phyloP scores from a whole-genome alignment of 1,139 yeast genomes.

The Blastobotrys ciferrii region DNA sequence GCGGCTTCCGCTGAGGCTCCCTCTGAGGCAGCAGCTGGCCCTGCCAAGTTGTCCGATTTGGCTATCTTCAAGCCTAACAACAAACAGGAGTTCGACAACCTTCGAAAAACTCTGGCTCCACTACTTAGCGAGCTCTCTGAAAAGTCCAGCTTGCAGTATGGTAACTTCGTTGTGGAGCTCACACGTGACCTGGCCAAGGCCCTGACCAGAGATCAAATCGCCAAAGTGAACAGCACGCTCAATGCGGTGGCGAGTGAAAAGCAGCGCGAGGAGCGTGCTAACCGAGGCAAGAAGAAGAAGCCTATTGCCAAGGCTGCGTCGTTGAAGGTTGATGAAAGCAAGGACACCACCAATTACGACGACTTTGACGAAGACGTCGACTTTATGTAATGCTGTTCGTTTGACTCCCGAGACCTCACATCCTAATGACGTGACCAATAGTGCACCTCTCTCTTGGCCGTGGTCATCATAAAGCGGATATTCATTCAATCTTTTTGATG shows the following conservation, averaged over 20 bases:
- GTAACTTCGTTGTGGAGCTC: slow-evolving; percentile 77
- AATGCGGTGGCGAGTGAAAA: slow-evolving; percentile 81
- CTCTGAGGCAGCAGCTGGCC: slow-evolving; percentile 51
- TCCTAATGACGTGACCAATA: neutral
- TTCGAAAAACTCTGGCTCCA: slow-evolving; percentile 74
- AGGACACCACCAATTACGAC: slow-evolving; percentile 56
- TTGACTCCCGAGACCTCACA: neutral
- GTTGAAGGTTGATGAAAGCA: slow-evolving; percentile 71
- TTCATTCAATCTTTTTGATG: neutral
- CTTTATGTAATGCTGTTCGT: slow-evolving; percentile 61
- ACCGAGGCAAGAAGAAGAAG: slow-evolving; percentile 95
- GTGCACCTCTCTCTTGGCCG: no score
- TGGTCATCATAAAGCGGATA: neutral
- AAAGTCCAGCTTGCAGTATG: slow-evolving; percentile 57
- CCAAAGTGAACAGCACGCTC: slow-evolving; percentile 84
- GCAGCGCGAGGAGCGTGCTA: slow-evolving; percentile 88
- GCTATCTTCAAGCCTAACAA: slow-evolving; percentile 69
- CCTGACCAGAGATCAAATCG: slow-evolving; percentile 71
- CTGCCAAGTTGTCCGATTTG: slow-evolving; percentile 40
- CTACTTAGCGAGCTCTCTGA: slow-evolving; percentile 63
- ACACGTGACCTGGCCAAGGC: slow-evolving; percentile 83
- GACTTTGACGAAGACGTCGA: slow-evolving; percentile 77
- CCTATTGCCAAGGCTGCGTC: slow-evolving; percentile 75
- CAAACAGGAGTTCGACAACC: slow-evolving; percentile 77
- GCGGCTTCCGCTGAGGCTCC: slow-evolving; percentile 50